Base-by-base conservation (phyloP, 805 yeast species). In the Lachancea sp. region DNA sequence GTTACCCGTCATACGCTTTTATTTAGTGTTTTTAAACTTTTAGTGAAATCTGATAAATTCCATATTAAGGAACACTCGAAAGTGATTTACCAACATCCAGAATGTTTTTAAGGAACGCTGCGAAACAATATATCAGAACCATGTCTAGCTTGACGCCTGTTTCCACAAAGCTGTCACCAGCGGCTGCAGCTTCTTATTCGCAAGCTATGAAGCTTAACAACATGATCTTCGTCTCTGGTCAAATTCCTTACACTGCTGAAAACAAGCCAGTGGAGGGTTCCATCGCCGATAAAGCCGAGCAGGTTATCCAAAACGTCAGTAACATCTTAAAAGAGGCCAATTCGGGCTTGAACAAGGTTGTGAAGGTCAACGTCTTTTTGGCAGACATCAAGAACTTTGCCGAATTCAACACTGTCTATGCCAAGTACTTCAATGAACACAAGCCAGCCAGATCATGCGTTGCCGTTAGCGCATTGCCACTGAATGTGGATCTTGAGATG, bases 381-480 rank as follows among this genome's bases (percentile, higher is more conserved):
- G 80, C 95, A 45, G 96, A 92, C 66, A 90, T 92, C 82, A 70
- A 71, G 55, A 76, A 83, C 61, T 92, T 92, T 59, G 86, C 75
- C 46, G 83, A 77, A 48, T 84, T 92, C 71, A 92, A 92, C 70
- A 74, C 71, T 50, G 95, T 85, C 38, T 92, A 92, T 68, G 78
- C 77, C 38, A 63, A 80, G 64, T 80, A 83, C 67, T 86, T 86
- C 70, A 73, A 61, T 57, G 70, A 66, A 34, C 90, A 82, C 69
- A 83, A 82, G 64, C 97, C 98, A 32, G 97, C 97, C 29, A 86
- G 98, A 76, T 85, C 97, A 2, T 92, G 97, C 72, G 95, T 92
- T 54, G 97, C 97, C 33, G 97, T 89, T 48, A 81, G 80, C 66
- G 79, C 77, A 48, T 79, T 92, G 54, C 98, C 98, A 46, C 76